Evolutionary conservation across 495 filamentous ascomycete genomes (phyloP).

Genomic region (Monascus purpureus): DNA sequence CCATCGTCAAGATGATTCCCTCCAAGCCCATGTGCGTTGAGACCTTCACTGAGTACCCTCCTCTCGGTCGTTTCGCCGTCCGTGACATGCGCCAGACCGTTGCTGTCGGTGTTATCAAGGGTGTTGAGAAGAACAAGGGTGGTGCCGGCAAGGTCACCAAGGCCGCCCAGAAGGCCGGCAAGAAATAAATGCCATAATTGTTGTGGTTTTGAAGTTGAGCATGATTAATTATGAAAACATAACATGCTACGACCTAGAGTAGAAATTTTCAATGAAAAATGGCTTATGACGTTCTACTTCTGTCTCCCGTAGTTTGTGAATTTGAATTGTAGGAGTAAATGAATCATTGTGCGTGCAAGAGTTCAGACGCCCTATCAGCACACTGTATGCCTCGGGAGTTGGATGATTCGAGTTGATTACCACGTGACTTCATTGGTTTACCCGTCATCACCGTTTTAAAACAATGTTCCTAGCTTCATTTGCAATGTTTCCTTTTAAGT

Average conservation of each 20-base stretch:
- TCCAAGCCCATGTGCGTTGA: conserved; percentile 99
- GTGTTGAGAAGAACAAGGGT: conserved; percentile 60
- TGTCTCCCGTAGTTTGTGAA: too few relatives aligned
- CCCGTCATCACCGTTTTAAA: too few relatives aligned
- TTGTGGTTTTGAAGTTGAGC: background rate
- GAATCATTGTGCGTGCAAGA: too few relatives aligned
- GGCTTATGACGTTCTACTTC: background rate
- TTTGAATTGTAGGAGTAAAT: too few relatives aligned
- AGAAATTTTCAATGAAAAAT: background rate
- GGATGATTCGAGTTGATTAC: too few relatives aligned
- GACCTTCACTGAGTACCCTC: conserved; percentile 98
- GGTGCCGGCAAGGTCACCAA: conserved; percentile 65
- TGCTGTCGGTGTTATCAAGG: conserved; percentile 93
- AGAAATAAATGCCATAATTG: background rate
- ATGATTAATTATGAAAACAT: background rate
- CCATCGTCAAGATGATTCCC: conserved; percentile 99
- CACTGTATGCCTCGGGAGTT: too few relatives aligned
- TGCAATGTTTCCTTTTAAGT: too few relatives aligned
- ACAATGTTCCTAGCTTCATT: too few relatives aligned
- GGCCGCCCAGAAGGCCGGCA: conserved; percentile 44
- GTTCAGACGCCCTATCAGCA: too few relatives aligned
- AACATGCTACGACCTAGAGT: background rate
- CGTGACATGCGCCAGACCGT: conserved; percentile 86
- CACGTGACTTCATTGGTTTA: too few relatives aligned
- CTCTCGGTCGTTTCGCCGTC: conserved; percentile 97